phyloP scores from a whole-genome alignment of 2,329 filamentous ascomycete species.

The Exophiala phaeomuriformis region DNA sequence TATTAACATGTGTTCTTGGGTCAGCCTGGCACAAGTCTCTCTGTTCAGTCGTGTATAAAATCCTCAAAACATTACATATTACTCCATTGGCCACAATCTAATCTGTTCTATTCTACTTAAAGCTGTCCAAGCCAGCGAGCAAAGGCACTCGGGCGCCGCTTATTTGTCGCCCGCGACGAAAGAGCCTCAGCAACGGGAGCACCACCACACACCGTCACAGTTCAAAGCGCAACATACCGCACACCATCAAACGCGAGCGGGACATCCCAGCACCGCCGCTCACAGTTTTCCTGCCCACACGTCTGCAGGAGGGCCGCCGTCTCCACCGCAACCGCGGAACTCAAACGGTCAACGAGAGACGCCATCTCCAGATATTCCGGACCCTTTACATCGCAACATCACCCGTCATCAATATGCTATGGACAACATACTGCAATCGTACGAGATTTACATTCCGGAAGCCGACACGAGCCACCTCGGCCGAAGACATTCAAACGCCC shows the following conservation, averaged over 20 bases:
- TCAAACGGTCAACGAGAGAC: constrained; percentile 1
- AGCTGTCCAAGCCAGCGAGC: constrained; percentile 19
- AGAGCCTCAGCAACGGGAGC: constrained; percentile 18
- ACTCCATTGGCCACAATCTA: too few relatives aligned
- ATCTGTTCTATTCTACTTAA: neutral
- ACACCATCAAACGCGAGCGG: constrained; percentile 2
- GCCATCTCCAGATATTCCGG: constrained; percentile 2
- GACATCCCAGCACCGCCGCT: constrained; percentile 1
- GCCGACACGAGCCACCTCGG: constrained; percentile 1
- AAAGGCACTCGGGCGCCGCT: constrained; percentile 16
- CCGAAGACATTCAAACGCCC: neutral
- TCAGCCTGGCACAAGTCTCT: too few relatives aligned
- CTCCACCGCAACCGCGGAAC: neutral
- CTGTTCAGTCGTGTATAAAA: too few relatives aligned
- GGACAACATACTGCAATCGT: constrained; percentile 26
- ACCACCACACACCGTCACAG: constrained; percentile 3
- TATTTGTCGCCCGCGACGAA: constrained; percentile 17
- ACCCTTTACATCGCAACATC: constrained; percentile 11
- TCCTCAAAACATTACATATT: too few relatives aligned
- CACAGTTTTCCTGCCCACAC: constrained; percentile 7
- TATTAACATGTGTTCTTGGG: too few relatives aligned
- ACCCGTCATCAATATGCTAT: constrained; percentile 24
- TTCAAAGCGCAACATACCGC: constrained; percentile 7
- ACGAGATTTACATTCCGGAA: constrained; percentile 23
- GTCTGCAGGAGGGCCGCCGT: neutral